Evolutionary conservation across 2,329 filamentous ascomycete species (phyloP), one percentile per base, ranked within the genome.

Genomic region (Zymoseptoria passerinii): DNA sequence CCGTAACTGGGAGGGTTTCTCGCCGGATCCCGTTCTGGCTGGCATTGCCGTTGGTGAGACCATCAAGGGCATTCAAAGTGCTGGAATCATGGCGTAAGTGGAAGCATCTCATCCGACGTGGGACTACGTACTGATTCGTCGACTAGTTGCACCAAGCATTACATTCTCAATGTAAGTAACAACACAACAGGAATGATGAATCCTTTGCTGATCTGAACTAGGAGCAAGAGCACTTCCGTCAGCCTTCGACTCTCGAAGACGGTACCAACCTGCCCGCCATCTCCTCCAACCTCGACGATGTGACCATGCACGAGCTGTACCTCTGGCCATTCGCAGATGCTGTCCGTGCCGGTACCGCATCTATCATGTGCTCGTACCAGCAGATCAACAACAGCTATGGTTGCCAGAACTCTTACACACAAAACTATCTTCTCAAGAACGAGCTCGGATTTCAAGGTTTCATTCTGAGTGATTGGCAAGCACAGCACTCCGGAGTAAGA

Each of bases 181-280:
- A 83, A 91, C 53, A 86, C 92, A 74, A 88, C 90, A 59, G 90
- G 86, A 65, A 85, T 86, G 52, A 90, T 90, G 77, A 87, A 90
- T 70, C 85, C 77, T 65, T 5, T 52, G 44, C 53, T 54, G 35
- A 55, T 27, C 23, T 40, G 10, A 16, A 76, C 53, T 89, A 92
- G 70, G 88, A 90, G 74, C 89, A 91, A 75, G 80, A 89, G 80
- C 75, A 87, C 74, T 81, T 87, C 83, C 83, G 88, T 60, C 84
- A 88, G 67, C 5, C 49, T 62, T 44, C 66, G 61, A 8, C 63
- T 61, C 16, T 40, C 74, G 67, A 80, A 8, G 23, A 52, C 6
- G 50, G 50, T 20, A 87, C 66, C 83, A 89, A 53, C 77, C 79
- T 16, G 85, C 89, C 50, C 68, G 76, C 77, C 27, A 61, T 83